Conservation (phyloP, 2,329 filamentous ascomycete species). For the Geosmithia putterillii region DNA sequence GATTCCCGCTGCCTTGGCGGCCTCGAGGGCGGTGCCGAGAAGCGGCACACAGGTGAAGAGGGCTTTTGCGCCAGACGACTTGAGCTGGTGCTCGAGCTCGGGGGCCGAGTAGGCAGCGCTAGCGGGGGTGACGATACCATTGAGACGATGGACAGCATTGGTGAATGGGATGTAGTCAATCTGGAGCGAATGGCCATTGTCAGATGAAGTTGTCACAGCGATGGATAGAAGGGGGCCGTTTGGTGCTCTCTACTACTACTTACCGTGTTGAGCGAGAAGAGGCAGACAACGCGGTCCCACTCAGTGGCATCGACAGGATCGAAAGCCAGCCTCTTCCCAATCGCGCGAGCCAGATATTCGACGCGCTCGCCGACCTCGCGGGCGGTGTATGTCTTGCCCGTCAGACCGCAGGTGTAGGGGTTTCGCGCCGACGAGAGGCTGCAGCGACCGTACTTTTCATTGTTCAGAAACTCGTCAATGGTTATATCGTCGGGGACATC, state of each 20-base stretch:
- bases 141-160: conserved; percentile 63
- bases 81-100: conserved; percentile 62
- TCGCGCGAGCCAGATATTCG: conserved; percentile 52
- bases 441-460: conserved; percentile 56
- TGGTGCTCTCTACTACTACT: too few relatives aligned
- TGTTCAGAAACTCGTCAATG: conserved; percentile 64
- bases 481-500: conserved; percentile 63
- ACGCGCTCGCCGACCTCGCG: conserved; percentile 53
- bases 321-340: conserved; percentile 62
- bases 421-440: conserved; percentile 50
- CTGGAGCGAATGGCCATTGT: conserved; percentile 19
- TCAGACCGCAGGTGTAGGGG: conserved; percentile 67
- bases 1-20: conserved; percentile 50
- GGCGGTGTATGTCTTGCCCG: conserved; percentile 53
- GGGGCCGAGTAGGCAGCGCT: conserved; percentile 61
- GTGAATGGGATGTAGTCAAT: conserved; percentile 64
- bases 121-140: conserved; percentile 62
- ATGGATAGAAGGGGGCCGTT: too few relatives aligned
- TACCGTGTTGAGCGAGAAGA: conserved; percentile 75
- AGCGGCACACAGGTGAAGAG: conserved; percentile 62
- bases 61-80: conserved; percentile 54
- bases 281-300: conserved; percentile 68
- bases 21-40: conserved; percentile 50
- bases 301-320: conserved; percentile 57
- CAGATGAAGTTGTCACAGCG: neutral